Evolutionary conservation across 2,329 filamentous ascomycete genomes (phyloP).

Genomic region (Alternaria atra): DNA sequence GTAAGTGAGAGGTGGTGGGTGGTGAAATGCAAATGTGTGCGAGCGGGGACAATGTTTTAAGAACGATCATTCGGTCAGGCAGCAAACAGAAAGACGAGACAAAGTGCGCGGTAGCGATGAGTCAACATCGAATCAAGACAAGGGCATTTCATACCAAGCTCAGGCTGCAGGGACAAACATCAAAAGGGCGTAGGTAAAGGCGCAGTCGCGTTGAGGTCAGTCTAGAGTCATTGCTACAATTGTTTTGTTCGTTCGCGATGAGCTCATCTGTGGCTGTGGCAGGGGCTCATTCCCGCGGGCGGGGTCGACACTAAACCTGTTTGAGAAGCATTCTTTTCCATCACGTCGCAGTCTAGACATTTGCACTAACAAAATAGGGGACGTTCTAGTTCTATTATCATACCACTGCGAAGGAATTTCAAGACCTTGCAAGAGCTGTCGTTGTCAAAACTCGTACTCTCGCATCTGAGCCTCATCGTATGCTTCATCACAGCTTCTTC

Average conservation of each 20-base stretch:
- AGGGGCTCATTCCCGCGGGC: conserved; percentile 17
- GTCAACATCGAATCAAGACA: conserved; percentile 15
- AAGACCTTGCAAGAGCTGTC: neutral
- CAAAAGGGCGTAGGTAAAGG: conserved; percentile 19
- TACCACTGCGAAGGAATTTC: neutral
- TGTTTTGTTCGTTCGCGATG: conserved; percentile 15
- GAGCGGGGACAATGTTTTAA: conserved; percentile 27
- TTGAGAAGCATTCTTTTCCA: neutral
- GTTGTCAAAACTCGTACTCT: too few relatives aligned
- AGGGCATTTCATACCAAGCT: conserved; percentile 26
- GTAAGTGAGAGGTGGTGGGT: conserved; percentile 25
- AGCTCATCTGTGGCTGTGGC: conserved; percentile 22
- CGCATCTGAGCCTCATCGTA: neutral
- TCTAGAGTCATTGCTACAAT: conserved; percentile 11
- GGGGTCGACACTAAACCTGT: conserved; percentile 6
- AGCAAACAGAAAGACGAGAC: conserved; percentile 14
- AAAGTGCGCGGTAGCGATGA: conserved; percentile 15
- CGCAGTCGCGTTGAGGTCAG: conserved; percentile 14
- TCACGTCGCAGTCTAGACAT: neutral
- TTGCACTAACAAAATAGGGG: neutral
- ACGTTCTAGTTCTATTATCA: too few relatives aligned
- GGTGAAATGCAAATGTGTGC: conserved; percentile 13
- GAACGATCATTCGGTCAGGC: conserved; percentile 28
- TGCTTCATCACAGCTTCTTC: conserved; percentile 29
- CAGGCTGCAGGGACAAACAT: neutral